These are phyloP conservation scores for Sporothrix humicola DNA, from an alignment of 2,329 filamentous ascomycete species.

Conservation along the genomic window DNA sequence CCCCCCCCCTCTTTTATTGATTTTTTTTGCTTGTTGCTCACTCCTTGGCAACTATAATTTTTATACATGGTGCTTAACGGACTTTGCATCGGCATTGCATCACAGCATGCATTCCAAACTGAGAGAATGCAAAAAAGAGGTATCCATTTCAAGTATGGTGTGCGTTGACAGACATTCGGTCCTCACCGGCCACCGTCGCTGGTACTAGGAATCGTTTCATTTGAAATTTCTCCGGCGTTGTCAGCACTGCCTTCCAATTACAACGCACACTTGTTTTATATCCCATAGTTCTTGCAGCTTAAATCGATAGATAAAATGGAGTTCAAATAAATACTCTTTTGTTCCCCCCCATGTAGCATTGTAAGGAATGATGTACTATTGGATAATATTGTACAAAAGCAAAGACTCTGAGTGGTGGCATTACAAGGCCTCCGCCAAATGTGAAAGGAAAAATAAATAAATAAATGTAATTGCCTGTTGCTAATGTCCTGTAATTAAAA, in stretches of 20 bases:
- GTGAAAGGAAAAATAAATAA: background rate
- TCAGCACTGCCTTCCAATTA: background rate
- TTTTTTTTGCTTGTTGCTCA: too few relatives aligned
- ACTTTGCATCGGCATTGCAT: too few relatives aligned
- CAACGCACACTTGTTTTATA: background rate
- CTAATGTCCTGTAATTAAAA: background rate
- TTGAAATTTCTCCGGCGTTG: background rate
- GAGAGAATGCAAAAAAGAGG: background rate
- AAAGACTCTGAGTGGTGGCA: too few relatives aligned
- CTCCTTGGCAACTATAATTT: too few relatives aligned
- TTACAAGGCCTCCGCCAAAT: background rate
- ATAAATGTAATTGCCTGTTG: background rate
- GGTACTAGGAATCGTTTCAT: background rate
- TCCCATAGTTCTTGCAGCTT: background rate
- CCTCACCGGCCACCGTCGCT: background rate
- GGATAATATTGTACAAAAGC: too few relatives aligned
- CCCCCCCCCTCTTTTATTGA: too few relatives aligned
- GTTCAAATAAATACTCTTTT: background rate
- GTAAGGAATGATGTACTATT: too few relatives aligned
- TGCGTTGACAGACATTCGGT: too few relatives aligned
- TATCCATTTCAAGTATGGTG: background rate
- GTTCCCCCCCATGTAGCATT: too few relatives aligned
- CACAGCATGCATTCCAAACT: too few relatives aligned
- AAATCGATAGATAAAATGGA: background rate
- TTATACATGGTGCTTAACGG: background rate